Base-by-base conservation (phyloP, 495 filamentous ascomycete genomes). In the Penicillium ucsense region DNA sequence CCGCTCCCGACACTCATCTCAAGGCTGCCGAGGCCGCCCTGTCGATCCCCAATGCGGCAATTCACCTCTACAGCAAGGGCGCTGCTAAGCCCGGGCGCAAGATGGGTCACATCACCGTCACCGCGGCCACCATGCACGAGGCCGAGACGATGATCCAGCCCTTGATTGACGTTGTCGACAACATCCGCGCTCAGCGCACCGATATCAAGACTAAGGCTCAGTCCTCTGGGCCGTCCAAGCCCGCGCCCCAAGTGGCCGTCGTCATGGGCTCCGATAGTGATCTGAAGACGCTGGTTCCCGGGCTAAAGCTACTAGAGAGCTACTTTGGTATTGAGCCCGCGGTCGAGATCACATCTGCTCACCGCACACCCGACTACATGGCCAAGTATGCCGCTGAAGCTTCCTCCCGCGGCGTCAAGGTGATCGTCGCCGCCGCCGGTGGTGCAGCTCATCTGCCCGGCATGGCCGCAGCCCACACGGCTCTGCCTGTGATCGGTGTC, bases 221-320 rank as follows among this genome's bases (percentile, higher is more conserved):
- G 38, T 43, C 51, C 31, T 61, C 65, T 30, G 61, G 59, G 38
- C 51, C 55, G 43, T 59, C 62, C 11, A 68, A 62, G 60, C 64
- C 56, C 46, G 57, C 63, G 32, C 85, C 85, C 1, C 67, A 88
- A 4, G 82, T 96, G 6, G 84, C 84, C 6, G 82, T 98, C 6
- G 87, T 89, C 34, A 95, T 95, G 88, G 92, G 92, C 49, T 97
- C 92, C 4, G 89, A 95, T 70, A 92, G 86, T 35, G 92, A 98
- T 64, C 79, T 95, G 11, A 82, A 83, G 34, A 80, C 85, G 8
- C 78, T 97, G 10, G 77, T 80, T 27, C 80, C 85, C 1, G 88
- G 85, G 10, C 72, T 94, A 35, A 80, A 86, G 50, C 76, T 95
- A 35, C 77, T 98, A 35, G 70, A 77, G 31, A 76, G 82, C 33